Percentiles rank a stretch among this genome's conserved stretches.
These are phyloP conservation scores for Clonostachys chloroleuca DNA, from an alignment of 2,329 filamentous ascomycete genomes.

Conservation along the genomic window DNA sequence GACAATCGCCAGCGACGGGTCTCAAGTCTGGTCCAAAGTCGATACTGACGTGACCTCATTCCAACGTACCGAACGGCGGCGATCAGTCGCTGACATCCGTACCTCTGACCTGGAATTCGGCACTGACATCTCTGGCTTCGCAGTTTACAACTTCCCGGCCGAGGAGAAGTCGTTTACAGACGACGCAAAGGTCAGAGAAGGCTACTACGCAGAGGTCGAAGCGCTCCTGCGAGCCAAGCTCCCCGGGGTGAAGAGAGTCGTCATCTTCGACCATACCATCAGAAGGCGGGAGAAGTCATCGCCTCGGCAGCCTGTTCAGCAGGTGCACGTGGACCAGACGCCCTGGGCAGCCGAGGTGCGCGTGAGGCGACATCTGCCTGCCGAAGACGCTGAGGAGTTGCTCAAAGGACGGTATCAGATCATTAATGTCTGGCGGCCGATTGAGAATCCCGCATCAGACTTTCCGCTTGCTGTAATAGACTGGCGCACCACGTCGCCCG, in stretches of 20 bases:
- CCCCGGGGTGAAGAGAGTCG: constrained; percentile 59
- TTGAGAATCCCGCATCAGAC: constrained; percentile 55
- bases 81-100: no score
- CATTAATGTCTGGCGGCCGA: constrained; percentile 79
- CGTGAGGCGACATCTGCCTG: constrained; percentile 59
- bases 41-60: no score
- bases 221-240: constrained; percentile 62
- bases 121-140: no score
- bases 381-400: constrained; percentile 63
- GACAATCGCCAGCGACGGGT: no score
- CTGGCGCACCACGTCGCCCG: constrained; percentile 53
- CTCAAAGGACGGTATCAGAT: constrained; percentile 71
- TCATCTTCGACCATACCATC: constrained; percentile 87
- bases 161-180: constrained; percentile 59
- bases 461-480: constrained; percentile 67
- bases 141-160: constrained; percentile 23
- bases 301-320: constrained; percentile 63
- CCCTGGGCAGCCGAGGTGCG: constrained; percentile 59
- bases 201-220: constrained; percentile 86
- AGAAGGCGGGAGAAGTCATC: constrained; percentile 47
- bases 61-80: no score
- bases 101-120: no score
- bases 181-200: constrained; percentile 61
- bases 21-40: no score
- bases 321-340: constrained; percentile 84